Base-by-base conservation (phyloP, 2,329 filamentous ascomycete species). In the Calonectria ilicicola region DNA sequence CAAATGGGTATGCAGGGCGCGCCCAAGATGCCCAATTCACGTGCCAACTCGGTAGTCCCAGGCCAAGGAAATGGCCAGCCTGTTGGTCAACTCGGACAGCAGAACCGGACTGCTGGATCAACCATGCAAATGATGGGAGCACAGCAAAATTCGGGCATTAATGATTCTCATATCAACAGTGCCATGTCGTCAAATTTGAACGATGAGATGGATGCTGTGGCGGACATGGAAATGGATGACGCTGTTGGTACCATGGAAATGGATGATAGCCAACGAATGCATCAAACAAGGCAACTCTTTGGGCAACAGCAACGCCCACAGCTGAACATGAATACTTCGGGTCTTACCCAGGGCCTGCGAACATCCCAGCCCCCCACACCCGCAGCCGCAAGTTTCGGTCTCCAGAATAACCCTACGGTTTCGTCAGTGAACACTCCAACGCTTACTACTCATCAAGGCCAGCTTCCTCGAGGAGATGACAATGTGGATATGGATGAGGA, bases 191-290 rank as follows among this genome's bases (percentile, higher is more conserved):
- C 77, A 60, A 84, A 81, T 67, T 72, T 84, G 47, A 80, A 81
- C 49, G 85, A 93, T 72, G 93, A 98, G 73, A 92, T 98, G 87
- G 96, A 98, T 80, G 92, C 94, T 21, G 91, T 97, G 35, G 95
- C 95, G 65, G 95, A 98, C 80, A 98, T 98, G 96, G 96, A 98
- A 80, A 94, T 98, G 93, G 96, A 98, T 80, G 95, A 98, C 78
- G 90, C 92, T 9, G 88, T 94, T 62, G 92, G 91, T 5, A 86
- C 88, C 65, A 90, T 93, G 89, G 91, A 93, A 70, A 86, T 92
- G 79, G 89, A 91, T 58, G 89, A 91, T 74, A 90, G 84, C 77
- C 89, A 92, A 64, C 88, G 90, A 75, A 91, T 94, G 79, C 93
- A 94, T 78, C 91, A 93, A 80, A 90, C 91, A 23, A 89, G 92